Percentiles rank a stretch among this genome's conserved stretches.
Conservation (phyloP, 148 eudicot species). For the Rhododendron ovatum region DNA sequence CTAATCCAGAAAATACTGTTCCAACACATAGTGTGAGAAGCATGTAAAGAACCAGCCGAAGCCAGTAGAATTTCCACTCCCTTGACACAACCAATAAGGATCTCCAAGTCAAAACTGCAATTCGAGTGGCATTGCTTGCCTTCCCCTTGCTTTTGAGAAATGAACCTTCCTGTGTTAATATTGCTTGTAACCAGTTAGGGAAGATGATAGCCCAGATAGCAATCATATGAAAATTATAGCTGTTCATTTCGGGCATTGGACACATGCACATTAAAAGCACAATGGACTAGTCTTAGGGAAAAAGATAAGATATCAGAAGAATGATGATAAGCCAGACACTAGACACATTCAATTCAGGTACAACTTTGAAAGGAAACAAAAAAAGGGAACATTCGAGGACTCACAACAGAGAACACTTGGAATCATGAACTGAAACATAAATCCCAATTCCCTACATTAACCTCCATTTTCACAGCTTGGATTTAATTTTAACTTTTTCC, state of each 20-base stretch:
- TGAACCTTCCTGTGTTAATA: constrained; percentile 72
- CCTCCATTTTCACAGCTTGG: constrained; percentile 5
- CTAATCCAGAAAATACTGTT: constrained; percentile 80
- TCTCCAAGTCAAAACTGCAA: constrained; percentile 92
- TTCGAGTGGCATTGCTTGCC: constrained; percentile 63
- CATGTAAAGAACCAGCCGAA: constrained; percentile 80
- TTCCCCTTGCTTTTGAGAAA: constrained; percentile 84
- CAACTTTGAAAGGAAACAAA: not conserved
- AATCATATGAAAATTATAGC: not conserved
- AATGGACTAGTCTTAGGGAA: not conserved
- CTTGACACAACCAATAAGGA: constrained; percentile 91
- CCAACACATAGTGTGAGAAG: constrained; percentile 81
- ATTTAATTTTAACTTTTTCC: not conserved
- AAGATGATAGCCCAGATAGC: not conserved
- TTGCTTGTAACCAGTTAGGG: constrained; percentile 9
- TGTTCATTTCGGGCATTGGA: not conserved
- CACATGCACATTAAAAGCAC: not conserved
- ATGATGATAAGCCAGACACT: not conserved
- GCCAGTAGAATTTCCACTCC: constrained; percentile 99
- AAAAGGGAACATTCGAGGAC: not conserved
- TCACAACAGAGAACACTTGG: not conserved
- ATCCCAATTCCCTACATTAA: not conserved
- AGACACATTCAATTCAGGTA: not conserved
- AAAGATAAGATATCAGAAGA: constrained; percentile 3
- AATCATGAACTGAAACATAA: not conserved